Evolutionary conservation across 495 filamentous ascomycete genomes (phyloP).

Genomic region (Xylaria telfairii): DNA sequence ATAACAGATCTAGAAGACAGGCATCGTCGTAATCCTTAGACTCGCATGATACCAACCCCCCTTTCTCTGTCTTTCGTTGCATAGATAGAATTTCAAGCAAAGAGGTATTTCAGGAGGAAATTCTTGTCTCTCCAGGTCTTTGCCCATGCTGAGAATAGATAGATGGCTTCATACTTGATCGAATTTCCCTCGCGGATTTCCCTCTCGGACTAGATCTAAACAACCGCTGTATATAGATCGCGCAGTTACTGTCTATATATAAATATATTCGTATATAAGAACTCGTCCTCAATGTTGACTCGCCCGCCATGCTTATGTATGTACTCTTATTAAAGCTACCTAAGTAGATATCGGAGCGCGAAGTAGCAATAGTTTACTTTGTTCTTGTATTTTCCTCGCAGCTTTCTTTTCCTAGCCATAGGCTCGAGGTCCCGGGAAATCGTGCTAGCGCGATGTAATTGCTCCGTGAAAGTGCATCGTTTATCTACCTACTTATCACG

Average conservation of each 20-base stretch:
- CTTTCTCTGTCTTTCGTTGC: background rate
- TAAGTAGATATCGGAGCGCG: background rate
- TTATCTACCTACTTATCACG: background rate
- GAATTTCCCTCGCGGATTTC: background rate
- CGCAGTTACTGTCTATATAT: constrained; percentile 8
- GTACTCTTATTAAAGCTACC: background rate
- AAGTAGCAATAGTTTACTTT: background rate
- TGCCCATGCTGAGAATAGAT: background rate
- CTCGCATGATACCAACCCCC: background rate
- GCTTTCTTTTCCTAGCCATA: background rate
- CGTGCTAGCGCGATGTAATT: background rate
- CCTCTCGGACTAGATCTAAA: constrained; percentile 20
- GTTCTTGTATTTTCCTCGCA: background rate
- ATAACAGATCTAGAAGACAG: background rate
- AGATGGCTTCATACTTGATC: background rate
- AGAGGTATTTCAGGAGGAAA: background rate
- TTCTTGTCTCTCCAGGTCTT: background rate
- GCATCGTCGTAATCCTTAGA: background rate
- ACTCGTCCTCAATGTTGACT: background rate
- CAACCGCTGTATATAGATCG: constrained; percentile 19
- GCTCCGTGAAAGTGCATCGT: background rate
- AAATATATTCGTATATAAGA: background rate
- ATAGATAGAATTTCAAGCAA: constrained; percentile 12
- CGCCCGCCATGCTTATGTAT: background rate
- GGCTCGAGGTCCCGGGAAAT: background rate